These are phyloP conservation scores for Hypholoma sublateritium DNA, from an alignment of 768 basidiomycete species.

Conservation along the genomic window DNA sequence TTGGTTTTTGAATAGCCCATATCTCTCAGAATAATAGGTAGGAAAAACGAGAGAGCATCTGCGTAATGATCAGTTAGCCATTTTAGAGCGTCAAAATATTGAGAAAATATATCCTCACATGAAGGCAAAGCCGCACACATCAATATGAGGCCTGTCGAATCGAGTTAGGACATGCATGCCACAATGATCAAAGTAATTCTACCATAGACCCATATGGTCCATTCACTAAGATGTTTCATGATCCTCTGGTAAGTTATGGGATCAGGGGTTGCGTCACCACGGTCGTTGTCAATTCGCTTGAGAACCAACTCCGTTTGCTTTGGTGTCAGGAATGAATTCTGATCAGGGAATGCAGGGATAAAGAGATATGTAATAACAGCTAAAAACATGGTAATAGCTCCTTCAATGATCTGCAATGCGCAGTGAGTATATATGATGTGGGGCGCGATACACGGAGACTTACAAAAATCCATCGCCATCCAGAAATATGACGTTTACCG, in stretches of 20 bases:
- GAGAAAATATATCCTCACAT: constrained; percentile 23
- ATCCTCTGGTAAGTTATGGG: constrained; percentile 35
- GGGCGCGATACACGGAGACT: constrained; percentile 9
- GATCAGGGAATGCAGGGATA: constrained; percentile 47
- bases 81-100: neutral
- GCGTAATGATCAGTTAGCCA: neutral
- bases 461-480: constrained; percentile 55
- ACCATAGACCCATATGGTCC: constrained; percentile 50
- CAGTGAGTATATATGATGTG: neutral
- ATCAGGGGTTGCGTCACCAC: constrained; percentile 50
- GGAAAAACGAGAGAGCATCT: constrained; percentile 46
- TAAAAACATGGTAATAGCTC: constrained; percentile 40
- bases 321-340: constrained; percentile 42
- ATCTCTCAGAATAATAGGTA: constrained; percentile 43
- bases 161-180: neutral
- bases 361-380: constrained; percentile 31
- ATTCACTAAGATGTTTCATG: constrained; percentile 39
- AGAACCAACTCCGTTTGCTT: constrained; percentile 44
- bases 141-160: constrained; percentile 41
- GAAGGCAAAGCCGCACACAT: constrained; percentile 44
- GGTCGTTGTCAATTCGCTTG: constrained; percentile 47
- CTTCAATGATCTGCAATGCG: constrained; percentile 39
- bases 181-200: neutral
- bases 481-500: constrained; percentile 37
- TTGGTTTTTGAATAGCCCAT: constrained; percentile 40